Percentiles rank a stretch among this genome's conserved stretches.
Conservation (phyloP, 495 filamentous ascomycete species). For the Hypoxylon lienhwacheense region DNA sequence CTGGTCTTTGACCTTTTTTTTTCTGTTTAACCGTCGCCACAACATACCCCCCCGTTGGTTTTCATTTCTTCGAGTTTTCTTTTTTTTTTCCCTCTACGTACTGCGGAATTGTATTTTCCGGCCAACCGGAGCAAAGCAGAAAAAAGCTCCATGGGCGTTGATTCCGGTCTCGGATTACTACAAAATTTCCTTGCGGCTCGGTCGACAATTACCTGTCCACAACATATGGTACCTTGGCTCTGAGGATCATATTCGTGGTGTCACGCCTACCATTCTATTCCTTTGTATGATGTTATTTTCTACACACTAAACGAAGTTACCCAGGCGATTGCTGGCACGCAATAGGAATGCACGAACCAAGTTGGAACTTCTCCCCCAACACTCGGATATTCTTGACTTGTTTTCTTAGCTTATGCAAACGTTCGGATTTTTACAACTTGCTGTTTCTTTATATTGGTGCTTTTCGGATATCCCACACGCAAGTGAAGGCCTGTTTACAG, state of each 20-base stretch:
- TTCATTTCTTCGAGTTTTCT: neutral
- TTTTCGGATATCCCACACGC: slow-evolving; percentile 20
- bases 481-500: neutral
- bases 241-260: slow-evolving; percentile 17
- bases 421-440: slow-evolving; percentile 26
- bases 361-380: no score
- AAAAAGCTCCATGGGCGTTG: slow-evolving; percentile 27
- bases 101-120: slow-evolving; percentile 27
- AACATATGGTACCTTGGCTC: neutral
- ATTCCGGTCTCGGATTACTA: slow-evolving; percentile 27
- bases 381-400: slow-evolving; percentile 9
- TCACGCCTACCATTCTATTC: slow-evolving; percentile 30
- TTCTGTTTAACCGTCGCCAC: slow-evolving; percentile 26
- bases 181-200: slow-evolving; percentile 23
- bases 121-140: slow-evolving; percentile 22
- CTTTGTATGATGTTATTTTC: slow-evolving; percentile 30
- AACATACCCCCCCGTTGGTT: slow-evolving; percentile 26
- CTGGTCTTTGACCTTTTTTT: slow-evolving; percentile 14
- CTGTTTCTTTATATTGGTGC: neutral
- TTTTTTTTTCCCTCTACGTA: slow-evolving; percentile 25
- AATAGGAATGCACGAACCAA: slow-evolving; percentile 11
- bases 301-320: slow-evolving; percentile 24
- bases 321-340: slow-evolving; percentile 33
- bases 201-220: slow-evolving; percentile 7
- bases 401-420: slow-evolving; percentile 15